phyloP scores from a whole-genome alignment of 2,329 filamentous ascomycete species.

The Cladobotryum mycophilum region DNA sequence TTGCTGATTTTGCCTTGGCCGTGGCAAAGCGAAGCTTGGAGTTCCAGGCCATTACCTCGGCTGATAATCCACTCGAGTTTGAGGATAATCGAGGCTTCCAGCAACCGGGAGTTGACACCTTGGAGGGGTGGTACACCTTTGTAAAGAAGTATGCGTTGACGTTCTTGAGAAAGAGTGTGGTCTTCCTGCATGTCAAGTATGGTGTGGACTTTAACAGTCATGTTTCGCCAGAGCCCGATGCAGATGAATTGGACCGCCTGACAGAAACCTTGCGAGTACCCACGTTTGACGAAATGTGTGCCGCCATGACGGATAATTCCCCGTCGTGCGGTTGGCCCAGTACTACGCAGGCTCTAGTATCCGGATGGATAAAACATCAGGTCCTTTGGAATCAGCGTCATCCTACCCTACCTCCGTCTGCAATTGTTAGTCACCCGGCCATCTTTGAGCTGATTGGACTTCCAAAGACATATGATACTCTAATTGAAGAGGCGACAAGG shows the following conservation, averaged over 20 bases:
- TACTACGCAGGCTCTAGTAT: conserved; percentile 40
- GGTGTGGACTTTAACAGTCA: conserved; percentile 80
- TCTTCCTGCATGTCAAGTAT: conserved; percentile 81
- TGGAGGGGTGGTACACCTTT: conserved; percentile 52
- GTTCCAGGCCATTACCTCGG: conserved; percentile 28
- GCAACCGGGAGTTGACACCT: conserved; percentile 47
- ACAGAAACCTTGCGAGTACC: conserved; percentile 70
- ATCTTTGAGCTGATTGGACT: conserved; percentile 93
- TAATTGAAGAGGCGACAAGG: conserved; percentile 87
- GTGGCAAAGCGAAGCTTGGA: conserved; percentile 41
- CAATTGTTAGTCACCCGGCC: conserved; percentile 67
- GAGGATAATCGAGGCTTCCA: conserved; percentile 44
- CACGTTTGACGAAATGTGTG: conserved; percentile 71
- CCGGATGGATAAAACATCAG: conserved; percentile 70
- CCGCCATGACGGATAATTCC: conserved; percentile 44
- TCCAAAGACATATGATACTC: conserved; percentile 82
- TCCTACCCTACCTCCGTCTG: conserved; percentile 32
- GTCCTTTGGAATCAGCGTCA: conserved; percentile 32
- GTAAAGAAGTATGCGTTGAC: conserved; percentile 79
- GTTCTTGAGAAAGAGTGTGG: conserved; percentile 77
- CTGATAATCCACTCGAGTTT: conserved; percentile 18
- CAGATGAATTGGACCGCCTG: conserved; percentile 76
- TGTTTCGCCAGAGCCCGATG: conserved; percentile 55
- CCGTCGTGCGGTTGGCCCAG: conserved; percentile 44
- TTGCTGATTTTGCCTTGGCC: conserved; percentile 48